Percentiles rank a stretch among this genome's conserved stretches.
Evolutionary conservation across 192 early-diverging fungal genomes (phyloP).

Genomic region (Mortierella antarctica): DNA sequence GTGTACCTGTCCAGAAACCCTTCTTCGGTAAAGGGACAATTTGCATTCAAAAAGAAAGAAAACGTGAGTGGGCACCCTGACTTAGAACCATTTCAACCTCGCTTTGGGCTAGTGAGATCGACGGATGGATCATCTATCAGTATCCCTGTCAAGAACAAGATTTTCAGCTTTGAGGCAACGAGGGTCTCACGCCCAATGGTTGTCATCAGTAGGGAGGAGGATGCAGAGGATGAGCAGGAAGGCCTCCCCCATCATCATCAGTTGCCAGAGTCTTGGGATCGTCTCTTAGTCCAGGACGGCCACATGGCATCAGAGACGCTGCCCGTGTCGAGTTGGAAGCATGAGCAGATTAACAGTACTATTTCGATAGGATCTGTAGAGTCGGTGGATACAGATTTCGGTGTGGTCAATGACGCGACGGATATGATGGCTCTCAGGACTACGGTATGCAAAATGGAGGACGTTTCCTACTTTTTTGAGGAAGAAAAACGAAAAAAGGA

Average conservation of each 20-base stretch:
- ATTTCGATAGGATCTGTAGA: conserved; percentile 11
- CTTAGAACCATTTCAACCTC: neutral
- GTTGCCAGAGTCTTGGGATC: no score
- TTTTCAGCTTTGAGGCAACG: conserved; percentile 10
- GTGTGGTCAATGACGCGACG: conserved; percentile 20
- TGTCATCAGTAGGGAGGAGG: no score
- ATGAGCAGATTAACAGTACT: neutral
- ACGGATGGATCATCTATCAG: conserved; percentile 27
- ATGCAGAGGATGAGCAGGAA: neutral
- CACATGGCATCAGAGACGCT: neutral
- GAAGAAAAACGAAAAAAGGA: neutral
- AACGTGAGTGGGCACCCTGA: neutral
- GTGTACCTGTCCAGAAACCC: conserved; percentile 30
- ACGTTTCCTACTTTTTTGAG: neutral
- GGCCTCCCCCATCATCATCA: neutral
- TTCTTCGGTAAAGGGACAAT: conserved; percentile 22
- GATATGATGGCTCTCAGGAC: conserved; percentile 36
- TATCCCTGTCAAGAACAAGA: conserved; percentile 19
- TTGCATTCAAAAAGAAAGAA: neutral
- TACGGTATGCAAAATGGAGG: conserved; percentile 9
- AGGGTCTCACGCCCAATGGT: neutral
- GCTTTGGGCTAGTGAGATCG: conserved; percentile 12
- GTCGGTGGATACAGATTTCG: conserved; percentile 23
- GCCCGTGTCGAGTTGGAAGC: neutral
- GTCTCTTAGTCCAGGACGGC: no score